These are phyloP conservation scores for Acanthamoeba polyphaga DNA, from an alignment of 208 protist species.

Conservation along the genomic window DNA sequence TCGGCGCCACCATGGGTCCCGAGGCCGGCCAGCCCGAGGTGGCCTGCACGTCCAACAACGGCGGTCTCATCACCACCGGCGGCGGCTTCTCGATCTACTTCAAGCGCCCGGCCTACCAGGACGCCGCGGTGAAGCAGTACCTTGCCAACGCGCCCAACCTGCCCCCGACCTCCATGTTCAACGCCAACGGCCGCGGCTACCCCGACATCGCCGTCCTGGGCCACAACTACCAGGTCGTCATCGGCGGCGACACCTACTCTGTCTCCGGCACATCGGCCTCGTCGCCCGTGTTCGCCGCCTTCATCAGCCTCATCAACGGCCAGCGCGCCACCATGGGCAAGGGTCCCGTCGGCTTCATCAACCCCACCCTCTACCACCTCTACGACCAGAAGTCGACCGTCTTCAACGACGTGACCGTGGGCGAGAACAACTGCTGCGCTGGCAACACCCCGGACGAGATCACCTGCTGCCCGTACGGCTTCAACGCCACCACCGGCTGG, in stretches of 20 bases:
- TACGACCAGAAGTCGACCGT: neutral
- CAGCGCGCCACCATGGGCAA: slow-evolving; percentile 36
- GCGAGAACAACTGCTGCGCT: slow-evolving; percentile 83
- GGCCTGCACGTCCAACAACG: slow-evolving; percentile 77
- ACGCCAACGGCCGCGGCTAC: slow-evolving; percentile 80
- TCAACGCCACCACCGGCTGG: slow-evolving; percentile 78
- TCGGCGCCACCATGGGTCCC: slow-evolving; percentile 83
- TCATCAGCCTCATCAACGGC: slow-evolving; percentile 81
- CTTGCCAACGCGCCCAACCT: slow-evolving; percentile 62
- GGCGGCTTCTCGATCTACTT: slow-evolving; percentile 86
- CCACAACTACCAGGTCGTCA: slow-evolving; percentile 80
- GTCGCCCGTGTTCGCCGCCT: slow-evolving; percentile 81
- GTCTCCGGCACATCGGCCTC: slow-evolving; percentile 82
- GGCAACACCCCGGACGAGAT: neutral
- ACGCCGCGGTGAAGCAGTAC: slow-evolving; percentile 75
- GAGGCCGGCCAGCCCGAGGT: slow-evolving; percentile 71
- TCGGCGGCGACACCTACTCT: neutral
- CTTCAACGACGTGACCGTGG: slow-evolving; percentile 83
- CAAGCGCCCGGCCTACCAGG: slow-evolving; percentile 45
- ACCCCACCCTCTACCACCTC: slow-evolving; percentile 80
- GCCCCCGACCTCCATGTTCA: slow-evolving; percentile 74
- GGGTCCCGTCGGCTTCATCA: slow-evolving; percentile 82
- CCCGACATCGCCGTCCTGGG: slow-evolving; percentile 85
- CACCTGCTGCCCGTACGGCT: slow-evolving; percentile 78
- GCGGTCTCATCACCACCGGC: slow-evolving; percentile 85